Percentiles rank a stretch among this genome's conserved stretches.
Evolutionary conservation across 306 rosid species (phyloP).

Genomic region (Styphnolobium japonicum): DNA sequence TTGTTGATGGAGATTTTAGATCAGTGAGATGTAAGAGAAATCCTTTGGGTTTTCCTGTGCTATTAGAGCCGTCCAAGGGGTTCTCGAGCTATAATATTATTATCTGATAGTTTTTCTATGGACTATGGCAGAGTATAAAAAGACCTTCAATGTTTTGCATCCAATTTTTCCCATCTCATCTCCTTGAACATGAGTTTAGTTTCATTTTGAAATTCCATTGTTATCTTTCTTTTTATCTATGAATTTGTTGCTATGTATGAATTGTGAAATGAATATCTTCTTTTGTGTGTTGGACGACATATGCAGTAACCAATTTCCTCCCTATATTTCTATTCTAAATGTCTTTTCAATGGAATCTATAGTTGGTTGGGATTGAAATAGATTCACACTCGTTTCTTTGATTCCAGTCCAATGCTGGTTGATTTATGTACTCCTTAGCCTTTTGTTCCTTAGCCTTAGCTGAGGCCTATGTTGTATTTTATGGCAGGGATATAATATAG

Average conservation of each 20-base stretch:
- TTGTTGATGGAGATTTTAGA: neutral
- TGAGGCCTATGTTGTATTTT: neutral
- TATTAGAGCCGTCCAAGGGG: constrained; percentile 64
- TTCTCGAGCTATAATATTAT: neutral
- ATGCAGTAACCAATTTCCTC: neutral
- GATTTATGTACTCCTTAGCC: too few relatives aligned
- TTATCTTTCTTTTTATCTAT: too few relatives aligned
- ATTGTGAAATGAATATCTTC: too few relatives aligned
- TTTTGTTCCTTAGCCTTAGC: neutral
- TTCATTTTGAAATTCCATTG: neutral
- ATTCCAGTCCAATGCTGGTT: neutral
- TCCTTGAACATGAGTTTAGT: too few relatives aligned
- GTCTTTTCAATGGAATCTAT: neutral
- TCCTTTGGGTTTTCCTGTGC: constrained; percentile 72
- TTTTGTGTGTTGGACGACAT: too few relatives aligned
- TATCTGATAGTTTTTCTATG: neutral
- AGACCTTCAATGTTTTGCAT: neutral
- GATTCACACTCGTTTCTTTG: neutral
- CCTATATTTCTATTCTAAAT: neutral
- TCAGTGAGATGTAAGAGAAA: constrained; percentile 2
- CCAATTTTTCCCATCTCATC: too few relatives aligned
- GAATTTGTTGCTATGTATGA: too few relatives aligned
- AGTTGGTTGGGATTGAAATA: neutral
- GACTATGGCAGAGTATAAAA: neutral
- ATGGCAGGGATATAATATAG: neutral